Evolutionary conservation across 2,329 filamentous ascomycete genomes (phyloP).

Genomic region (Penicillium sp.): DNA sequence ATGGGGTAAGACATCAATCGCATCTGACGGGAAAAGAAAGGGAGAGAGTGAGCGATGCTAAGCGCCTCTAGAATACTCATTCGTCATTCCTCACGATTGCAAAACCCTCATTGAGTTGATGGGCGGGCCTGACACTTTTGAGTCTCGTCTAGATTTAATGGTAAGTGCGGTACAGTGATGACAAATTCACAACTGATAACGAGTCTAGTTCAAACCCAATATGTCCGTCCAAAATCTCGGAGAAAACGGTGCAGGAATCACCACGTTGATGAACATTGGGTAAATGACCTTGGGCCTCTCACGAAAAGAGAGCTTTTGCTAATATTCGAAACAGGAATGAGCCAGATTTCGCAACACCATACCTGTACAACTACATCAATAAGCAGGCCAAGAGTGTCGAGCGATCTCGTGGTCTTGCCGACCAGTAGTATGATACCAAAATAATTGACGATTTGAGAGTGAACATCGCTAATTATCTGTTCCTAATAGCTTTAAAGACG

Average conservation of each 20-base stretch:
- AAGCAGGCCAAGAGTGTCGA: constrained; percentile 66
- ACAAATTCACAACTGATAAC: neutral
- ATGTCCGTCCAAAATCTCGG: constrained; percentile 36
- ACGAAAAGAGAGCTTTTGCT: neutral
- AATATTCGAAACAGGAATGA: constrained; percentile 63
- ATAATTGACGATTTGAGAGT: neutral
- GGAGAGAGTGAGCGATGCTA: neutral
- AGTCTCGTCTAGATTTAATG: constrained; percentile 62
- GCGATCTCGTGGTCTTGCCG: constrained; percentile 61
- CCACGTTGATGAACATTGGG: constrained; percentile 62
- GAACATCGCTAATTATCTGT: neutral
- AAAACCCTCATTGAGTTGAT: constrained; percentile 56
- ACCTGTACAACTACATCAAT: constrained; percentile 70
- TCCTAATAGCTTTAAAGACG: constrained; percentile 54
- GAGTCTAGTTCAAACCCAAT: constrained; percentile 48
- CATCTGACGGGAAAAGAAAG: neutral
- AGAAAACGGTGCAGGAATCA: constrained; percentile 38
- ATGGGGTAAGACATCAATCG: constrained; percentile 47
- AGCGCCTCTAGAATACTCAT: constrained; percentile 56
- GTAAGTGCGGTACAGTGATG: constrained; percentile 16
- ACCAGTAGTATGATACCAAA: constrained; percentile 48
- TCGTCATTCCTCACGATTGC: constrained; percentile 70
- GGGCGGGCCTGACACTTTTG: constrained; percentile 60
- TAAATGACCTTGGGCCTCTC: constrained; percentile 4
- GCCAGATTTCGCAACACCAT: constrained; percentile 68